These are phyloP conservation scores for Mollisiaceae sp. DNA, from an alignment of 2,329 filamentous ascomycete species.

Conservation along the genomic window DNA sequence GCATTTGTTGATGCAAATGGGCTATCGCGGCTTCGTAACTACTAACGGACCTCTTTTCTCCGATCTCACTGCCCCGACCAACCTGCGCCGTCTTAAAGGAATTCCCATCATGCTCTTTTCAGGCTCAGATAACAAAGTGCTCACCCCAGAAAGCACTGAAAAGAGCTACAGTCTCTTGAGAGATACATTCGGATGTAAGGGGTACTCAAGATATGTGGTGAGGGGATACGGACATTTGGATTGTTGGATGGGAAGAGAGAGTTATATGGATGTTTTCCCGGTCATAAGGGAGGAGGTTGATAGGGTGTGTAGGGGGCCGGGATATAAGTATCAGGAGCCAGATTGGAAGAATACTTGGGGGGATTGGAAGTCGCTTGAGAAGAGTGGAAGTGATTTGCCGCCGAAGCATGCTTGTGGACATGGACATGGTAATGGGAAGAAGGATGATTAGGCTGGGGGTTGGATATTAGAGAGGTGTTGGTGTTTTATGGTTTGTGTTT, in stretches of 20 bases:
- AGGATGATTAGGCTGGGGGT: no score
- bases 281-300: constrained; percentile 60
- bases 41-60: constrained; percentile 55
- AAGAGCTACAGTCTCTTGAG: constrained; percentile 58
- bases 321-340: constrained; percentile 35
- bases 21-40: constrained; percentile 55
- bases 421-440: not conserved
- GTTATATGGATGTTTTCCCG: constrained; percentile 64
- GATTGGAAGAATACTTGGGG: constrained; percentile 35
- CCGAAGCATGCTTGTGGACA: not conserved
- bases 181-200: constrained; percentile 53
- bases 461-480: no score
- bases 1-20: constrained; percentile 61
- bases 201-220: constrained; percentile 58
- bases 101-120: constrained; percentile 62
- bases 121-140: constrained; percentile 61
- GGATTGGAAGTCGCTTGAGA: constrained; percentile 23
- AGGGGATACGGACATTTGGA: constrained; percentile 65
- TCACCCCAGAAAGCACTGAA: constrained; percentile 58
- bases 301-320: constrained; percentile 47
- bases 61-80: constrained; percentile 54
- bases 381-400: constrained; percentile 15
- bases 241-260: constrained; percentile 65
- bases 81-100: constrained; percentile 55
- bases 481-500: no score